These are phyloP conservation scores for Lonicera japonica DNA, from an alignment of 129 eudicot species.

Conservation along the genomic window DNA sequence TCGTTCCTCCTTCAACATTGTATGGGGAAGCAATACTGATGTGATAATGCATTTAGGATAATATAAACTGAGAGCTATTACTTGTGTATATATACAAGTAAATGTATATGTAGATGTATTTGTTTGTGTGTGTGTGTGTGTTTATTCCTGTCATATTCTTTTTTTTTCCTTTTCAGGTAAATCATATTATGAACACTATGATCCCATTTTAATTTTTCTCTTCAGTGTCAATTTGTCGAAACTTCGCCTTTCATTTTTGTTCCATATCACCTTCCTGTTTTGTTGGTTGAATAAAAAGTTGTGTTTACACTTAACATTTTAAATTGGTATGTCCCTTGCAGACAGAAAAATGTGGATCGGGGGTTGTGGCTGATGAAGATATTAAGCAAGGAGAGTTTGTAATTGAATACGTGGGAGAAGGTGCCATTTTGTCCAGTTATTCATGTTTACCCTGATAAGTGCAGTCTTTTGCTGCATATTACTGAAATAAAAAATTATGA, in stretches of 20 bases:
- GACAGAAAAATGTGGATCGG: constrained; percentile 98
- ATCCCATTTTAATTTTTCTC: too few species aligned
- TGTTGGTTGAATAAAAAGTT: neutral
- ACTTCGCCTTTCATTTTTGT: too few species aligned
- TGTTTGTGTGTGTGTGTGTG: too few species aligned
- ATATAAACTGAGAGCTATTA: too few species aligned
- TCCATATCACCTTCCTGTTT: too few species aligned
- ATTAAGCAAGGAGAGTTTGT: constrained; percentile 85
- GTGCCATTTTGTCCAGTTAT: constrained; percentile 23
- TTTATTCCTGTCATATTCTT: neutral
- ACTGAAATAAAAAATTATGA: neutral
- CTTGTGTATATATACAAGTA: too few species aligned
- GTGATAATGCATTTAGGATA: neutral
- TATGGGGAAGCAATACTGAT: neutral
- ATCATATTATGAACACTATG: too few species aligned
- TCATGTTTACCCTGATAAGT: neutral
- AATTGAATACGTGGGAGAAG: constrained; percentile 99
- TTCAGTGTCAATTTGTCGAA: too few species aligned
- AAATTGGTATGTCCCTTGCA: constrained; percentile 29
- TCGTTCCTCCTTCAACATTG: neutral
- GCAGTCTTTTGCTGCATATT: neutral
- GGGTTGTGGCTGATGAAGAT: constrained; percentile 92
- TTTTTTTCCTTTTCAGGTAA: too few species aligned
- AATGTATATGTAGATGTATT: too few species aligned
- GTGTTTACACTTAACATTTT: neutral